phyloP scores from a whole-genome alignment of 106 monocot species.

The Allium fistulosum region DNA sequence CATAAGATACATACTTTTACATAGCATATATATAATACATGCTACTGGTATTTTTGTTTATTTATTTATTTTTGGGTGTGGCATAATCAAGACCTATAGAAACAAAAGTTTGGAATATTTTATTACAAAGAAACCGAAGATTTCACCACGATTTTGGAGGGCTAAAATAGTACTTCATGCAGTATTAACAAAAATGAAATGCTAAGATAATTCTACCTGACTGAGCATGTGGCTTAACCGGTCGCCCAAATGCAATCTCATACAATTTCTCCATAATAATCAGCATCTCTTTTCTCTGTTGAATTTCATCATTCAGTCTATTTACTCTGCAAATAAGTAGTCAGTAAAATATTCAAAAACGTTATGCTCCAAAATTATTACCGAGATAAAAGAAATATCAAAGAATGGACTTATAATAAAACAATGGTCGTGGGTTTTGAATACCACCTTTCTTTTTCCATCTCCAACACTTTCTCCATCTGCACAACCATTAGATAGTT shows the following conservation, averaged over 20 bases:
- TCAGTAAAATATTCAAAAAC: conserved; percentile 12
- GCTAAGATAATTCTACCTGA: conserved; percentile 39
- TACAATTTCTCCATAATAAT: conserved; percentile 87
- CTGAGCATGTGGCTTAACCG: conserved; percentile 87
- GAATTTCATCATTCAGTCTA: conserved; percentile 79
- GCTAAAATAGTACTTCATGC: too few relatives aligned
- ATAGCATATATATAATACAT: too few relatives aligned
- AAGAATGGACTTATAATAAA: not conserved
- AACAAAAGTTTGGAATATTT: too few relatives aligned
- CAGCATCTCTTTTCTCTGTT: conserved; percentile 87
- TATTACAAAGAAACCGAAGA: too few relatives aligned
- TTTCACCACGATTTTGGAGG: too few relatives aligned
- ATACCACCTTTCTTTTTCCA: conserved; percentile 88
- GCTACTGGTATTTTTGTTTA: too few relatives aligned
- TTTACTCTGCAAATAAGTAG: conserved; percentile 42
- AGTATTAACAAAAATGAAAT: not conserved
- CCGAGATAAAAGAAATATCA: not conserved
- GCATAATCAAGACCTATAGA: too few relatives aligned
- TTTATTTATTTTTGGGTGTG: too few relatives aligned
- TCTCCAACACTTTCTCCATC: conserved; percentile 98
- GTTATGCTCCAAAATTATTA: not conserved
- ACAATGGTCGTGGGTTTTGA: not conserved
- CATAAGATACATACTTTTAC: too few relatives aligned
- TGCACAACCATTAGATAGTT: conserved; percentile 19
- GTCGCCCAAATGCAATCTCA: conserved; percentile 80